phyloP scores from a whole-genome alignment of 345 rosid genomes.

The Passiflora organensis region DNA sequence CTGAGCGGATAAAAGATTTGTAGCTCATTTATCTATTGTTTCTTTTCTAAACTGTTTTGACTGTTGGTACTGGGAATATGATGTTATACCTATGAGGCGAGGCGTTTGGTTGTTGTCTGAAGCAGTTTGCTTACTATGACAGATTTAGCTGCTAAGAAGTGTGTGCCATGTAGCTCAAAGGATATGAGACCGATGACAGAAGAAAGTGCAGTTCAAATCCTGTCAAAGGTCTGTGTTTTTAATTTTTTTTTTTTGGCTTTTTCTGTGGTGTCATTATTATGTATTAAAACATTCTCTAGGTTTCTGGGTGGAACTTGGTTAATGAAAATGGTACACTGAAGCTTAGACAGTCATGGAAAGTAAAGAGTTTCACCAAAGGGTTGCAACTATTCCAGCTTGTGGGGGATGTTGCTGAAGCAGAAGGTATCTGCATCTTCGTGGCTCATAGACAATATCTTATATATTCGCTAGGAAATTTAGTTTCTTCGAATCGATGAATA shows the following conservation, averaged over 20 bases:
- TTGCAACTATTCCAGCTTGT: slow-evolving; percentile 72
- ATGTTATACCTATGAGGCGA: background rate
- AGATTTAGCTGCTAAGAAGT: slow-evolving; percentile 77
- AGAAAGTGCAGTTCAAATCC: slow-evolving; percentile 52
- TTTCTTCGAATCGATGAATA: slow-evolving; percentile 8
- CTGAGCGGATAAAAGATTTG: no score
- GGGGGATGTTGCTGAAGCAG: slow-evolving; percentile 77
- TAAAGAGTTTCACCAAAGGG: slow-evolving; percentile 78
- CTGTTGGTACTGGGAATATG: background rate
- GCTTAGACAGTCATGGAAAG: slow-evolving; percentile 62
- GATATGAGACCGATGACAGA: slow-evolving; percentile 76
- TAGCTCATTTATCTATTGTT: no score
- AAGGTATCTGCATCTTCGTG: slow-evolving; percentile 37
- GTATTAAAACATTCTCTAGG: slow-evolving; percentile 33
- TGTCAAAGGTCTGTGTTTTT: slow-evolving; percentile 48
- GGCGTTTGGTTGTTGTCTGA: background rate
- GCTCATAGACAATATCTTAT: background rate
- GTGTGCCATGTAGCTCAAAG: slow-evolving; percentile 82
- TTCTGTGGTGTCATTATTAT: slow-evolving; percentile 1
- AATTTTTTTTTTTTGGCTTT: background rate
- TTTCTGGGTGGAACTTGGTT: slow-evolving; percentile 72
- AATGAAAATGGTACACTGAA: slow-evolving; percentile 64
- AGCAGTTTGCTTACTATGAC: slow-evolving; percentile 10
- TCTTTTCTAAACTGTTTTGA: background rate
- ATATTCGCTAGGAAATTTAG: background rate